These are phyloP conservation scores for Talaromyces sp. DNA, from an alignment of 2,329 filamentous ascomycete genomes.

Conservation along the genomic window DNA sequence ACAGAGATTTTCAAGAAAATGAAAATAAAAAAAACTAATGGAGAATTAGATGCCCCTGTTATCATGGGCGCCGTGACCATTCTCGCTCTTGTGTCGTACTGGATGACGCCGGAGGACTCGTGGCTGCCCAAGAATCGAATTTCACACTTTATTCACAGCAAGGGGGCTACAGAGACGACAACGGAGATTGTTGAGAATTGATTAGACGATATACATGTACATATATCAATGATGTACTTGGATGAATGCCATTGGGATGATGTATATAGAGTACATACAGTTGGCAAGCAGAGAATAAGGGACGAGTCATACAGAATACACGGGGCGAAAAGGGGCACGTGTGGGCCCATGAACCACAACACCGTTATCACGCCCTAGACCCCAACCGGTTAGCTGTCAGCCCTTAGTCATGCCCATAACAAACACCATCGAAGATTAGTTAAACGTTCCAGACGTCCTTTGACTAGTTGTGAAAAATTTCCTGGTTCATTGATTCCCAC, in stretches of 20 bases:
- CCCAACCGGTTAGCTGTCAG: background rate
- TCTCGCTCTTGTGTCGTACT: conserved; percentile 45
- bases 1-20: background rate
- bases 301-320: no score
- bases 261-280: background rate
- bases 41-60: conserved; percentile 40
- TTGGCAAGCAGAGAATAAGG: no score
- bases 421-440: background rate
- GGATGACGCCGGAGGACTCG: conserved; percentile 41
- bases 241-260: background rate
- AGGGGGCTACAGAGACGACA: conserved; percentile 18
- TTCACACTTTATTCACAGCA: conserved; percentile 37
- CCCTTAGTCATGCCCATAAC: background rate
- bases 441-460: no score
- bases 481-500: no score
- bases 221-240: background rate
- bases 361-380: background rate
- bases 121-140: conserved; percentile 45
- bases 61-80: conserved; percentile 49
- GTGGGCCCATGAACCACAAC: no score
- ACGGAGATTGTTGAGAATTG: conserved; percentile 1
- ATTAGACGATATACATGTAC: background rate
- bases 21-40: conserved; percentile 14
- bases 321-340: background rate
- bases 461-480: background rate